Percentiles rank a stretch among this genome's conserved stretches.
Conservation (phyloP, 2,329 filamentous ascomycete species). For the Dendrostoma leiphaemia region DNA sequence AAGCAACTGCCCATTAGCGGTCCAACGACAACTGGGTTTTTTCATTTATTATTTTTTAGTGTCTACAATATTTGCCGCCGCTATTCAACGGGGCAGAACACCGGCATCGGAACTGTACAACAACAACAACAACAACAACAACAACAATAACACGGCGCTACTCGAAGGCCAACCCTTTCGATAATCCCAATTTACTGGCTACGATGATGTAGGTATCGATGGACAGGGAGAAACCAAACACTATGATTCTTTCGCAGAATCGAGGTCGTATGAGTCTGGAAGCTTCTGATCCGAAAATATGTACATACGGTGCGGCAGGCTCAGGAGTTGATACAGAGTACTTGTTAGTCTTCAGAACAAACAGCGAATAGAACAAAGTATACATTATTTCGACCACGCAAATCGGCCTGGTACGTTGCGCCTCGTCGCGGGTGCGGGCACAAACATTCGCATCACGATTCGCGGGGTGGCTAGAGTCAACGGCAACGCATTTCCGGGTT, state of each 20-base stretch:
- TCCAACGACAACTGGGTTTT: constrained; percentile 12
- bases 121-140: constrained; percentile 11
- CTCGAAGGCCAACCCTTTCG: not conserved
- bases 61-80: constrained; percentile 11
- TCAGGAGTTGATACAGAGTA: not conserved
- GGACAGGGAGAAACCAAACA: no score
- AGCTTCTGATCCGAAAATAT: not conserved
- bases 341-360: not conserved
- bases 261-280: not conserved
- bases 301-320: not conserved
- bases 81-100: constrained; percentile 1
- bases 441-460: no score
- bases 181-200: no score
- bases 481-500: no score
- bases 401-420: not conserved
- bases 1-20: no score
- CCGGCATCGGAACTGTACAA: constrained; percentile 11
- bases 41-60: constrained; percentile 11
- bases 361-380: not conserved
- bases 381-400: no score
- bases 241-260: not conserved
- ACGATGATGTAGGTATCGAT: no score
- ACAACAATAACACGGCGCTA: not conserved
- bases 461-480: no score
- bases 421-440: not conserved